A percentile compares a stretch with the other conserved stretches of the same genome.
phyloP scores from a whole-genome alignment of 2,329 filamentous ascomycete genomes.

The Zymoseptoria tritici region DNA sequence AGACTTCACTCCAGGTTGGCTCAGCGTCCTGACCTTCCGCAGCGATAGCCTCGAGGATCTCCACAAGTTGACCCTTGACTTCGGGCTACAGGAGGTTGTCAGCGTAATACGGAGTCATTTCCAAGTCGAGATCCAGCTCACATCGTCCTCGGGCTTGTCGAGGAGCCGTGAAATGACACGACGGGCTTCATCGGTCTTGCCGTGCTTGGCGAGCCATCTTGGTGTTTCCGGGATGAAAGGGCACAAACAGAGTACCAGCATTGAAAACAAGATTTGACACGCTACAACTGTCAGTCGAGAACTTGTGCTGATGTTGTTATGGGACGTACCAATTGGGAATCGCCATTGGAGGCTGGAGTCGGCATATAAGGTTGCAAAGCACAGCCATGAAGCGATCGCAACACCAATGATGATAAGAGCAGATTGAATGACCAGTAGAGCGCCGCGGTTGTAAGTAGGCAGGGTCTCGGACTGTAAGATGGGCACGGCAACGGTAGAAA shows the following conservation, averaged over 20 bases:
- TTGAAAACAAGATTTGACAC: constrained; percentile 25
- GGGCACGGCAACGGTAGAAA: constrained; percentile 25
- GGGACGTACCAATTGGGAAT: constrained; percentile 16
- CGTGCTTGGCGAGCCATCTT: constrained; percentile 26
- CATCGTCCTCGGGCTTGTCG: constrained; percentile 22
- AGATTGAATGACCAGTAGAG: constrained; percentile 23
- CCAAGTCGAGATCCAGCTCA: background rate
- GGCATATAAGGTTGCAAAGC: constrained; percentile 23
- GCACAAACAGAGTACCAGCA: constrained; percentile 22
- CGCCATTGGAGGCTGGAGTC: constrained; percentile 23
- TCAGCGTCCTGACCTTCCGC: constrained; percentile 27
- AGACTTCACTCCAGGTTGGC: constrained; percentile 31
- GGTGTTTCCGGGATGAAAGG: constrained; percentile 25
- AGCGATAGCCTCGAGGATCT: constrained; percentile 29
- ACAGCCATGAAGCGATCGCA: constrained; percentile 24
- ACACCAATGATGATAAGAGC: constrained; percentile 26
- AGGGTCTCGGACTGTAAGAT: constrained; percentile 27
- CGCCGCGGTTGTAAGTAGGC: constrained; percentile 25
- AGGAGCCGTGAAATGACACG: constrained; percentile 27
- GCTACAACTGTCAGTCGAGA: no score
- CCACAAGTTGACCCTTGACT: constrained; percentile 31
- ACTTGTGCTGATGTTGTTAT: no score
- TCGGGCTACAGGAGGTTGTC: constrained; percentile 17
- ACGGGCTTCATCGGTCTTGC: constrained; percentile 21
- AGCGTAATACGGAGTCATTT: background rate